phyloP scores from a whole-genome alignment of 768 basidiomycete species.

The Mycena filopes region DNA sequence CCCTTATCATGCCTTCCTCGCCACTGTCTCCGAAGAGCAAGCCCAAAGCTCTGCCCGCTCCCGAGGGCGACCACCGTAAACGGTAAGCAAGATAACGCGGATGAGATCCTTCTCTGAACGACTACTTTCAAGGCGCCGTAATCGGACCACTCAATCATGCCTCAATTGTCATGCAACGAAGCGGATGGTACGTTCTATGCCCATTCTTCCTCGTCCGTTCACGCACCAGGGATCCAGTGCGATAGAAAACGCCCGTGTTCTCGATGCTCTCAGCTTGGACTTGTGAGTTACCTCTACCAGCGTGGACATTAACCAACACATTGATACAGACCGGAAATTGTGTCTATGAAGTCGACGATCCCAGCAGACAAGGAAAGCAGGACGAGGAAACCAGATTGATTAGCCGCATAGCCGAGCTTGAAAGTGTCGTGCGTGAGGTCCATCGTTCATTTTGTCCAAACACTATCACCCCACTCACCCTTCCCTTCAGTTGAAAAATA shows the following conservation, averaged over 20 bases:
- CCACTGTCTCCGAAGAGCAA: neutral
- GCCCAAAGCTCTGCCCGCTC: neutral
- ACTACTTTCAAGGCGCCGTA: slow-evolving; percentile 46
- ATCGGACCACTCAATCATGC: slow-evolving; percentile 63
- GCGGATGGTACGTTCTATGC: slow-evolving; percentile 53
- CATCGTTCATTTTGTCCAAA: neutral
- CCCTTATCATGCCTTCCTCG: slow-evolving; percentile 9
- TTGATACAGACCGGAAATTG: slow-evolving; percentile 62
- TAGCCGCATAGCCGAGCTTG: slow-evolving; percentile 67
- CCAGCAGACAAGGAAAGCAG: slow-evolving; percentile 49
- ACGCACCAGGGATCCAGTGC: slow-evolving; percentile 43
- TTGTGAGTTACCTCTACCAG: neutral
- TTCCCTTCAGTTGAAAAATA: slow-evolving; percentile 57
- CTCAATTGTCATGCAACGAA: slow-evolving; percentile 67
- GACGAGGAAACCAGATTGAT: slow-evolving; percentile 63
- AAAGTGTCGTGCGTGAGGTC: slow-evolving; percentile 68
- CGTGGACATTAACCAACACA: neutral
- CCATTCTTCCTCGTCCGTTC: neutral
- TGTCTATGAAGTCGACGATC: slow-evolving; percentile 71
- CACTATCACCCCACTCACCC: neutral
- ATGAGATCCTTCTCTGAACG: neutral
- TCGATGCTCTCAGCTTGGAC: slow-evolving; percentile 30
- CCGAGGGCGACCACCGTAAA: slow-evolving; percentile 24
- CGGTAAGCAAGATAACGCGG: neutral
- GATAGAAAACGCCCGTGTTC: slow-evolving; percentile 58